Percentiles rank a stretch among this genome's conserved stretches.
Conservation (phyloP, 495 filamentous ascomycete genomes). For the Penicillium cataractarum region DNA sequence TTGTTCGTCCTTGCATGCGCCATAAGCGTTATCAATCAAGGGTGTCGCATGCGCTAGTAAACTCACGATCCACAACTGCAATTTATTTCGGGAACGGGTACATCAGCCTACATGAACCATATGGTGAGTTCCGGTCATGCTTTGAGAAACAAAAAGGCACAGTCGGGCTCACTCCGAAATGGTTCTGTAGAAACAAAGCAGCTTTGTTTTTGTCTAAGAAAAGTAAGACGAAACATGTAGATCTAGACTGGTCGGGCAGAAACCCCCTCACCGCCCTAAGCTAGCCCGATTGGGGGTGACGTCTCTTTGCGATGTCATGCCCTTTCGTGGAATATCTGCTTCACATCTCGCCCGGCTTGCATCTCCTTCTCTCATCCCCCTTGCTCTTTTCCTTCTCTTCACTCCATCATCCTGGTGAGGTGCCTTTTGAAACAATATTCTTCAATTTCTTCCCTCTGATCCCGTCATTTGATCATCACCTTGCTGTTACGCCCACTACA, state of each 20-base stretch:
- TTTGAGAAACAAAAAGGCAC: neutral
- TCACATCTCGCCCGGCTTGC: slow-evolving; percentile 22
- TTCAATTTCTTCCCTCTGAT: slow-evolving; percentile 7
- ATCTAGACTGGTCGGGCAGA: slow-evolving; percentile 23
- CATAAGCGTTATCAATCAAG: slow-evolving; percentile 27
- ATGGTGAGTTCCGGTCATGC: neutral
- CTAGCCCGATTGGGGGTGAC: slow-evolving; percentile 38
- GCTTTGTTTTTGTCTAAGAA: neutral
- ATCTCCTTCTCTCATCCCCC: slow-evolving; percentile 29
- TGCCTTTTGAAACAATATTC: neutral
- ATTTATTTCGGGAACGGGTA: slow-evolving; percentile 6
- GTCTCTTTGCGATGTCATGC: slow-evolving; percentile 39
- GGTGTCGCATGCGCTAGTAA: slow-evolving; percentile 18
- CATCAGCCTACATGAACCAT: slow-evolving; percentile 2
- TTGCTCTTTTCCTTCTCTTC: slow-evolving; percentile 28
- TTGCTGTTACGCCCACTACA: neutral
- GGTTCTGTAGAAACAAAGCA: neutral
- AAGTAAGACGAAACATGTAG: slow-evolving; percentile 2
- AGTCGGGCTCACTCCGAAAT: neutral
- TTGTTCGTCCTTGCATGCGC: slow-evolving; percentile 2
- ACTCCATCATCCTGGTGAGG: slow-evolving; percentile 6
- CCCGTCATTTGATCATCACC: slow-evolving; percentile 2
- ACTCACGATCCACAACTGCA: slow-evolving; percentile 14
- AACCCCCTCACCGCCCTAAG: slow-evolving; percentile 23
- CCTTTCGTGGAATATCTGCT: slow-evolving; percentile 25